Percentiles rank a stretch among this genome's conserved stretches.
Evolutionary conservation across 306 rosid species (phyloP).

Genomic region (Prunus mume): DNA sequence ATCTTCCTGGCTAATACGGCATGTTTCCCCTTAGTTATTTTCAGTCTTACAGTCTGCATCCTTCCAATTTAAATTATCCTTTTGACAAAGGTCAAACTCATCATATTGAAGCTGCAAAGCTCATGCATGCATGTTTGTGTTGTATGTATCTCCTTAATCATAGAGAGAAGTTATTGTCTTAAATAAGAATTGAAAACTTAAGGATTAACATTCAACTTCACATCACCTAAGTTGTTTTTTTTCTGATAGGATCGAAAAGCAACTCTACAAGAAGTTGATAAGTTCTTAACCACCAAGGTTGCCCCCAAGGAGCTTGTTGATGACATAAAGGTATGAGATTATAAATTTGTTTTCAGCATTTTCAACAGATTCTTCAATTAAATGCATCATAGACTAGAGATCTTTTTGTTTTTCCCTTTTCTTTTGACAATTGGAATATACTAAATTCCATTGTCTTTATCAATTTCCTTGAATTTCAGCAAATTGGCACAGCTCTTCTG

Average conservation of each 20-base stretch:
- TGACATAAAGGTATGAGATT: constrained; percentile 61
- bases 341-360: background rate
- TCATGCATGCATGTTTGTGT: no score
- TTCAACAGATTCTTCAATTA: background rate
- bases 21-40: background rate
- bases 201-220: background rate
- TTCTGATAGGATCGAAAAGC: constrained; percentile 68
- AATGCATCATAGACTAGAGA: background rate
- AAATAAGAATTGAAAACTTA: background rate
- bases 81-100: background rate
- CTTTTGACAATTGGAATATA: background rate
- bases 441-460: constrained; percentile 12
- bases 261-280: constrained; percentile 67
- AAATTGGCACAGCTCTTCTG: constrained; percentile 82
- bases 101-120: background rate
- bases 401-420: background rate
- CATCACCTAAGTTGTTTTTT: background rate
- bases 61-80: background rate
- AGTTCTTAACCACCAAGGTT: constrained; percentile 80
- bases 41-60: background rate
- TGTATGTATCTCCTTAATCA: no score
- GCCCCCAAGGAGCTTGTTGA: constrained; percentile 82
- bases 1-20: background rate
- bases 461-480: constrained; percentile 43
- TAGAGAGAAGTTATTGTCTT: background rate